Conservation (phyloP, 495 filamentous ascomycete genomes). For the Penicillium canescens region DNA sequence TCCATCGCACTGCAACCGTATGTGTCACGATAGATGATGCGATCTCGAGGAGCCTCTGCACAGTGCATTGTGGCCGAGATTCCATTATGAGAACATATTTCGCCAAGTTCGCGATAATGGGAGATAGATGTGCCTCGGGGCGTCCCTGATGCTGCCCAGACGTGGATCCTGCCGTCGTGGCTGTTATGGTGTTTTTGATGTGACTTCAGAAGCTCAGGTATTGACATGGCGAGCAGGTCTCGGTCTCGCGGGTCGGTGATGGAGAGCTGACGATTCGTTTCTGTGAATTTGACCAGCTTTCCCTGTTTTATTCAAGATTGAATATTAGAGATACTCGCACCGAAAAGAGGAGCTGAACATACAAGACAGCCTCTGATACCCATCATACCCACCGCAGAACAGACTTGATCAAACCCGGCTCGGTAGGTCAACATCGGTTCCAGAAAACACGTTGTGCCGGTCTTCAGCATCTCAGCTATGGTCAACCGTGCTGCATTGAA, state of each 20-base stretch:
- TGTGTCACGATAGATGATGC: conserved; percentile 15
- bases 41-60: conserved; percentile 22
- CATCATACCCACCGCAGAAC: conserved; percentile 37
- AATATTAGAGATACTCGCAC: neutral
- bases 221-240: conserved; percentile 31
- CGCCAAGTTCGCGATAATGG: conserved; percentile 21
- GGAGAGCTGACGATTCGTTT: conserved; percentile 29
- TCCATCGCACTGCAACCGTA: conserved; percentile 25
- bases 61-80: conserved; percentile 26
- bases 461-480: conserved; percentile 46
- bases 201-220: conserved; percentile 17
- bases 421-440: conserved; percentile 46
- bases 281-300: conserved; percentile 36
- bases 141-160: conserved; percentile 47
- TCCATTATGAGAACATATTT: conserved; percentile 31
- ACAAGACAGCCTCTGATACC: conserved; percentile 45
- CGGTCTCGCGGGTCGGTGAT: conserved; percentile 35
- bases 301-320: conserved; percentile 13
- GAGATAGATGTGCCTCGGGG: conserved; percentile 34
- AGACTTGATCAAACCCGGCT: conserved; percentile 40
- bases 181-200: conserved; percentile 29
- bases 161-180: conserved; percentile 35
- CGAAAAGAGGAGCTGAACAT: neutral
- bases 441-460: conserved; percentile 47
- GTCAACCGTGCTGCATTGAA: conserved; percentile 40